Evolutionary conservation across 2,329 filamentous ascomycete genomes (phyloP).

Genomic region (Fusarium bulbicola): DNA sequence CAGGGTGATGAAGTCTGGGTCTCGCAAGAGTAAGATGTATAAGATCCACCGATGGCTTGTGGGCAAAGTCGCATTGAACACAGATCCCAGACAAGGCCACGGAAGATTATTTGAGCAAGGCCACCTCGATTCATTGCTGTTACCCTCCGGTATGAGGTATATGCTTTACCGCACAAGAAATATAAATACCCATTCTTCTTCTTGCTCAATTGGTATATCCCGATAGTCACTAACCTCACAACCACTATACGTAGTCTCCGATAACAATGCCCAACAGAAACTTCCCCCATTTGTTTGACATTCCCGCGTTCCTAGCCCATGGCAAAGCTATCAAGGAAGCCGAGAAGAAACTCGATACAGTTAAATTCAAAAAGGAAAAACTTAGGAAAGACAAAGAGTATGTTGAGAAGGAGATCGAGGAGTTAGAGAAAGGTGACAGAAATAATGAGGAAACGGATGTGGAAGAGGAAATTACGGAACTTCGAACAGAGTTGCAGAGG

Average conservation of each 20-base stretch:
- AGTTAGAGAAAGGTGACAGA: not conserved
- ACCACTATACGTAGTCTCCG: not conserved
- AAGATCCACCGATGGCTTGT: not conserved
- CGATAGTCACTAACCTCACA: not conserved
- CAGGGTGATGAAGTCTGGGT: not conserved
- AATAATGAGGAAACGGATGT: not conserved
- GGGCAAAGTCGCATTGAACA: rapidly evolving
- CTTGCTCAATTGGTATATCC: no score
- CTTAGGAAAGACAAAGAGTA: not conserved
- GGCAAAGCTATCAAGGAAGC: not conserved
- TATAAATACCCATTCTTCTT: not conserved
- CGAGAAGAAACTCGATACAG: not conserved
- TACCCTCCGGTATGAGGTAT: rapidly evolving
- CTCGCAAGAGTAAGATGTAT: not conserved
- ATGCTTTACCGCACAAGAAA: rapidly evolving
- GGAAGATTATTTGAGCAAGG: not conserved
- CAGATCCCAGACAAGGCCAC: rapidly evolving
- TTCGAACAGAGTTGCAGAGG: not conserved
- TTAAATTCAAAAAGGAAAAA: not conserved
- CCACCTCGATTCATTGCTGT: not conserved
- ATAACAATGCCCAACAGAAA: not conserved
- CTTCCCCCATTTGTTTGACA: not conserved
- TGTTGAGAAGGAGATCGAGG: not conserved
- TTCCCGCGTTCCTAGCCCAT: not conserved
- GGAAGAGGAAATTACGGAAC: not conserved